Conservation (phyloP, 306 rosid species). For the Ormosia emarginata region DNA sequence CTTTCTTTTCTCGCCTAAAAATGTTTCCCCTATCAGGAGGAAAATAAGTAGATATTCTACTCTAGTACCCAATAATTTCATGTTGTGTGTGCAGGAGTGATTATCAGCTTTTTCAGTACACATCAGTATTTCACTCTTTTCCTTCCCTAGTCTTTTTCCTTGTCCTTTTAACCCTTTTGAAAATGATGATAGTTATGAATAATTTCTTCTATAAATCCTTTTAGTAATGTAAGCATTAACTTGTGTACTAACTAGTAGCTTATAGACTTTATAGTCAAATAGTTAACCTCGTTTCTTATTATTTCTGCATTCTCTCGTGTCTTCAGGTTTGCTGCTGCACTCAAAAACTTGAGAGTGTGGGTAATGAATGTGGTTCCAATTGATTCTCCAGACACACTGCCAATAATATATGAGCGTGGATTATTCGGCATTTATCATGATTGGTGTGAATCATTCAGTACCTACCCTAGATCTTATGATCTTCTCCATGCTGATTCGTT, state of each 20-base stretch:
- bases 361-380: conserved; percentile 81
- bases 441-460: conserved; percentile 84
- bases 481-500: conserved; percentile 77
- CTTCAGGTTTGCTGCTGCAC: conserved; percentile 80
- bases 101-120: not conserved
- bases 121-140: not conserved
- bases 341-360: conserved; percentile 60
- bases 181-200: not conserved
- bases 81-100: not conserved
- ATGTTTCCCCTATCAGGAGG: not conserved
- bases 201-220: not conserved
- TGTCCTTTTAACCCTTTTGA: not conserved
- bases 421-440: conserved; percentile 77
- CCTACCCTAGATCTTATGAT: conserved; percentile 83
- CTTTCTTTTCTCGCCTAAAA: not conserved
- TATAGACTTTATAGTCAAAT: not conserved
- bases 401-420: conserved; percentile 79
- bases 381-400: conserved; percentile 68
- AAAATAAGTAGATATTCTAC: not conserved
- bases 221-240: not conserved
- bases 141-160: not conserved
- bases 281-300: not conserved
- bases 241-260: not conserved
- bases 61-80: not conserved
- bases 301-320: not conserved